phyloP scores from a whole-genome alignment of 2,329 filamentous ascomycete species.

The Trichoderma arundinaceum region DNA sequence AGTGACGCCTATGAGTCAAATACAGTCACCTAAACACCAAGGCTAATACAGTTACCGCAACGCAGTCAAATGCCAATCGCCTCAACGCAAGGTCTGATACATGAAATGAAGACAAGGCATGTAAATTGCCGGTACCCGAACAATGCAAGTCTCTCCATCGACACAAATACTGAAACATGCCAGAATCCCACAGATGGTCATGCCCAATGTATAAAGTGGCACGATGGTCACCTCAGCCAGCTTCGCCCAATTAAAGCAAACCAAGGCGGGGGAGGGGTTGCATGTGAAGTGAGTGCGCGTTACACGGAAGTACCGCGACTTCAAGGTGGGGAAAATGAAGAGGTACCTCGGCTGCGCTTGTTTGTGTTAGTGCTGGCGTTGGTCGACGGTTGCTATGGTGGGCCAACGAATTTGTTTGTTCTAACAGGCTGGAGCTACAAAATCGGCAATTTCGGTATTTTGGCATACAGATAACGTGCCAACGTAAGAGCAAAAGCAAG shows the following conservation, averaged over 20 bases:
- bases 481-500: too few relatives aligned
- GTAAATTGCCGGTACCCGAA: too few relatives aligned
- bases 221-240: slow-evolving; percentile 15
- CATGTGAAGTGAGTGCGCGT: slow-evolving; percentile 7
- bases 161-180: neutral
- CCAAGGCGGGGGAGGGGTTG: slow-evolving; percentile 7
- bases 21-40: too few relatives aligned
- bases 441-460: too few relatives aligned
- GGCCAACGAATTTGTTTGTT: neutral
- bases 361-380: neutral
- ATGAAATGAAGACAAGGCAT: too few relatives aligned
- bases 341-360: slow-evolving; percentile 12
- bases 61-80: too few relatives aligned
- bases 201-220: slow-evolving; percentile 1
- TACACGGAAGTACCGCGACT: slow-evolving; percentile 8
- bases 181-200: slow-evolving; percentile 1
- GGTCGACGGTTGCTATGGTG: neutral
- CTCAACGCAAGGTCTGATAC: too few relatives aligned
- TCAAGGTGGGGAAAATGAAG: neutral
- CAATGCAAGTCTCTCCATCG: too few relatives aligned
- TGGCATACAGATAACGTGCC: too few relatives aligned
- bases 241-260: neutral
- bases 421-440: too few relatives aligned
- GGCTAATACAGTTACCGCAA: too few relatives aligned
- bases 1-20: too few relatives aligned